phyloP scores from a whole-genome alignment of 331 rosid genomes.

The Arachis monticola region DNA sequence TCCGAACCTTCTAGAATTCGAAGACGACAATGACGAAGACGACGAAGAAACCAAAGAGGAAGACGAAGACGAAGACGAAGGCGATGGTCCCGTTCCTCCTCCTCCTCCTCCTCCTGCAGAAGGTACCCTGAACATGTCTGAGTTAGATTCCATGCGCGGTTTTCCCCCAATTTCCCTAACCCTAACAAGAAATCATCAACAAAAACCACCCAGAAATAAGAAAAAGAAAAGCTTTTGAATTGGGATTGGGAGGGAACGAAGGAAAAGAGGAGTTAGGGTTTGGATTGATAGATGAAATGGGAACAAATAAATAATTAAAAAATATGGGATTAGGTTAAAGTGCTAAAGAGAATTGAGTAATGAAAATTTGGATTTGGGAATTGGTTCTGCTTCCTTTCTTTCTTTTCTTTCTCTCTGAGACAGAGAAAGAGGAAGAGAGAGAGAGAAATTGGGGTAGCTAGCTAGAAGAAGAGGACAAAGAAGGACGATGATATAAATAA shows the following conservation, averaged over 20 bases:
- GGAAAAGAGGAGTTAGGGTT: not conserved
- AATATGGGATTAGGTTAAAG: not conserved
- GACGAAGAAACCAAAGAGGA: slow-evolving; percentile 3
- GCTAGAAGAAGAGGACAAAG: not conserved
- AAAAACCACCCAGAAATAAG: not conserved
- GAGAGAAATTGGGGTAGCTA: not conserved
- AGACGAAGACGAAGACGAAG: slow-evolving; percentile 4
- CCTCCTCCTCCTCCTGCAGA: slow-evolving; percentile 7
- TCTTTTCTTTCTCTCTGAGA: not conserved
- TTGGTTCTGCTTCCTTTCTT: not conserved
- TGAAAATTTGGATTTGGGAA: not conserved
- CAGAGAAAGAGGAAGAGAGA: slow-evolving; percentile 17
- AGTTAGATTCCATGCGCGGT: slow-evolving; percentile 67
- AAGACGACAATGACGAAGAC: not conserved
- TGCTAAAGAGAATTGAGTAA: not conserved
- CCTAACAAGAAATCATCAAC: slow-evolving; percentile 45
- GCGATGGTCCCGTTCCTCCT: not conserved
- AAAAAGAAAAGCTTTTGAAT: not conserved
- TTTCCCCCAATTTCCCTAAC: slow-evolving; percentile 48
- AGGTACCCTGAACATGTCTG: slow-evolving; percentile 59
- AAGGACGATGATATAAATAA: slow-evolving; percentile 3
- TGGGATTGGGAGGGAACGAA: not conserved
- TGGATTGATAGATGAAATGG: not conserved
- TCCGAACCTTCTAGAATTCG: slow-evolving; percentile 59
- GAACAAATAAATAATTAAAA: not conserved